Conservation (phyloP, 164 flowering plant genomes). For the Paratinospora sagittata region DNA sequence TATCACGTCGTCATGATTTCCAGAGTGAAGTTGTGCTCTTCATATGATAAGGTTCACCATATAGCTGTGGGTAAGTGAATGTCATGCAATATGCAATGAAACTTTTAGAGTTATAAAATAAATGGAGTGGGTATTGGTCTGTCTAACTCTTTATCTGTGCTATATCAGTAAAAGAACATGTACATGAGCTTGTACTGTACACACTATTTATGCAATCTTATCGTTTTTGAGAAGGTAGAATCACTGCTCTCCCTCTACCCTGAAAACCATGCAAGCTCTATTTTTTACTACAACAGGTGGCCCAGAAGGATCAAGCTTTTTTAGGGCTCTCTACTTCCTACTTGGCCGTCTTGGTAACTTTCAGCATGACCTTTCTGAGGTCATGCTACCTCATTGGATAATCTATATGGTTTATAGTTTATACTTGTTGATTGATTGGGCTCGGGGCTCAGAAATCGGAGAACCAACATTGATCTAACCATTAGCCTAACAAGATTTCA, state of each 20-base stretch:
- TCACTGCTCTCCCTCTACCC: background rate
- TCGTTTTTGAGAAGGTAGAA: background rate
- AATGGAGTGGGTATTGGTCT: background rate
- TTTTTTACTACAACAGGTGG: too few relatives aligned
- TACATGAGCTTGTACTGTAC: background rate
- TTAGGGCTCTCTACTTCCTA: too few relatives aligned
- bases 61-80: background rate
- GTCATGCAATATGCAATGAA: background rate
- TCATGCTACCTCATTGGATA: too few relatives aligned
- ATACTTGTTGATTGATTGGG: too few relatives aligned
- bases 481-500: too few relatives aligned
- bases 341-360: too few relatives aligned
- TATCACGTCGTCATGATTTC: background rate
- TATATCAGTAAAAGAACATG: background rate
- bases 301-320: too few relatives aligned
- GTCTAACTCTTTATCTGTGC: background rate
- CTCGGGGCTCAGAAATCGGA: too few relatives aligned
- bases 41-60: background rate
- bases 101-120: background rate
- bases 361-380: too few relatives aligned
- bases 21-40: background rate
- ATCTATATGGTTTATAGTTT: too few relatives aligned
- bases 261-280: background rate
- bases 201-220: background rate
- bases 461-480: too few relatives aligned